Conservation (phyloP, 2,329 filamentous ascomycete genomes). For the Thelonectria blattea region DNA sequence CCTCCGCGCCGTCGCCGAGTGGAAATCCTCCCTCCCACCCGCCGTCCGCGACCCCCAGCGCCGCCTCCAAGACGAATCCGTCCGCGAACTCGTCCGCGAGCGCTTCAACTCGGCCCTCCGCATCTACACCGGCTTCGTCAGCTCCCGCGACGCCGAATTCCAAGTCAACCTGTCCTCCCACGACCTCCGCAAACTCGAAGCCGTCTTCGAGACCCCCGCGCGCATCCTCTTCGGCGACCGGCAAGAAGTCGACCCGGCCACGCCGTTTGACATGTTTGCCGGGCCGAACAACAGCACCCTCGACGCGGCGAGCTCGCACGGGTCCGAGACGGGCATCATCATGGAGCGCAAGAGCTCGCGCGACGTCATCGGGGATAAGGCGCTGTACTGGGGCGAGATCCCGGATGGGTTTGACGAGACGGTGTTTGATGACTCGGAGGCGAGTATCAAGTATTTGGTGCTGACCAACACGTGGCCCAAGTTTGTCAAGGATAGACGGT, state of each 20-base stretch:
- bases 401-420: slow-evolving; percentile 56
- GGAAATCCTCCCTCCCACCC: slow-evolving; percentile 42
- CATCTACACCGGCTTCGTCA: slow-evolving; percentile 37
- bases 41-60: slow-evolving; percentile 33
- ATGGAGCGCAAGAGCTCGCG: slow-evolving; percentile 20
- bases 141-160: slow-evolving; percentile 59
- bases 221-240: slow-evolving; percentile 51
- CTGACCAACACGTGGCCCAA: slow-evolving; percentile 74
- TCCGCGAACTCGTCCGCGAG: slow-evolving; percentile 49
- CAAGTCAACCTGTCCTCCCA: slow-evolving; percentile 69
- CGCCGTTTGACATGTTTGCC: slow-evolving; percentile 50
- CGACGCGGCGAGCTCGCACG: slow-evolving; percentile 24
- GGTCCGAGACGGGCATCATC: slow-evolving; percentile 36
- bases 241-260: slow-evolving; percentile 48
- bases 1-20: slow-evolving; percentile 59
- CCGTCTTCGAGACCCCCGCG: slow-evolving; percentile 62
- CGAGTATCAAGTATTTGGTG: slow-evolving; percentile 70
- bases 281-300: slow-evolving; percentile 31
- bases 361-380: slow-evolving; percentile 32
- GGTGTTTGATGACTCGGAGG: slow-evolving; percentile 66
- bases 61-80: slow-evolving; percentile 28
- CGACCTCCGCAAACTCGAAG: slow-evolving; percentile 60
- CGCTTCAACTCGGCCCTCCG: slow-evolving; percentile 65
- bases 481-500: slow-evolving; percentile 54
- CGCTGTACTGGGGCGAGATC: slow-evolving; percentile 52